Conservation (phyloP, 176 grass and related monocot species). For the Musa troglodytarum region DNA sequence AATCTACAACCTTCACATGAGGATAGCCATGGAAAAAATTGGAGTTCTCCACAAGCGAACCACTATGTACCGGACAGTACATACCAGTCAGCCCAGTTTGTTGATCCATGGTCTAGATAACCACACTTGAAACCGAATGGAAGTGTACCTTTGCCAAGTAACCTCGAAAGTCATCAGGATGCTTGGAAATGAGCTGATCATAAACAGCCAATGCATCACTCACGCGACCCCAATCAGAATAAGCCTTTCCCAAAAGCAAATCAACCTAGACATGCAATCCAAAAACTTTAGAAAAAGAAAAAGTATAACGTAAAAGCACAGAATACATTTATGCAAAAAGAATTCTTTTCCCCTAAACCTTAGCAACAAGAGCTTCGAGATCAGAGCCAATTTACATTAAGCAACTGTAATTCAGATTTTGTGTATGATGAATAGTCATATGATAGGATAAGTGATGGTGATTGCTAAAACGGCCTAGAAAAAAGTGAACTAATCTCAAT, state of each 20-base stretch:
- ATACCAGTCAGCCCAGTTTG: too few species aligned
- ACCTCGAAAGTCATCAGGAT: conserved; percentile 87
- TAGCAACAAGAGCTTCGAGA: not conserved
- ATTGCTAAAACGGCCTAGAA: too few species aligned
- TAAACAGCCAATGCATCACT: conserved; percentile 85
- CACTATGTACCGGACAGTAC: too few species aligned
- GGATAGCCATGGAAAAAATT: not conserved
- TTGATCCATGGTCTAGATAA: not conserved
- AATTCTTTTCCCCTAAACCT: not conserved
- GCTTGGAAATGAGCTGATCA: conserved; percentile 72
- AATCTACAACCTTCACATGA: not conserved
- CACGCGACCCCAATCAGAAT: conserved; percentile 81
- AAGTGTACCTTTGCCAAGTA: conserved; percentile 73
- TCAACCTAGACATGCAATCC: conserved; percentile 50
- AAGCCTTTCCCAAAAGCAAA: conserved; percentile 83
- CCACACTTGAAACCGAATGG: not conserved
- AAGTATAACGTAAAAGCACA: not conserved
- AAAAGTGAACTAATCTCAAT: too few species aligned
- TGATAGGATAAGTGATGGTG: too few species aligned
- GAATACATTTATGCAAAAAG: not conserved
- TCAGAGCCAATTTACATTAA: too few species aligned
- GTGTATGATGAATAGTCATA: too few species aligned
- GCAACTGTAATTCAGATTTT: too few species aligned
- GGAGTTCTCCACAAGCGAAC: too few species aligned
- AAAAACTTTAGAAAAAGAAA: not conserved